Evolutionary conservation across 108 stramenopile species (phyloP).

Genomic region (Pelagomonas calceolata): DNA sequence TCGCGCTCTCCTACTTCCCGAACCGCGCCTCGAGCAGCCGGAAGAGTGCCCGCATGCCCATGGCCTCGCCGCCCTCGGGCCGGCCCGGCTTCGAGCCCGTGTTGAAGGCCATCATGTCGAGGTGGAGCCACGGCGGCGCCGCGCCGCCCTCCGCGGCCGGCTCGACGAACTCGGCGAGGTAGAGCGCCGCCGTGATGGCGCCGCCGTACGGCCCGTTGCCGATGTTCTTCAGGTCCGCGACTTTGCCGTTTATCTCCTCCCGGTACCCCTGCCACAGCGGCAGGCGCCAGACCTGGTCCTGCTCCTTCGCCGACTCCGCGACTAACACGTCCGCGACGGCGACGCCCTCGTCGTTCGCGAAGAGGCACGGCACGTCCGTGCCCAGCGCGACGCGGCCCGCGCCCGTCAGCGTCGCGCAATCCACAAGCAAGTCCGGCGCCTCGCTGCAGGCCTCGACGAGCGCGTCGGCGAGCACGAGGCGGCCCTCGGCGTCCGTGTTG

Average conservation of each 20-base stretch:
- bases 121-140: slow-evolving; percentile 21
- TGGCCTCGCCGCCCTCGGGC: slow-evolving; percentile 30
- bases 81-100: slow-evolving; percentile 13
- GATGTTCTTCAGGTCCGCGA: slow-evolving; percentile 32
- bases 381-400: slow-evolving; percentile 55
- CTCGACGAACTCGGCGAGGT: slow-evolving; percentile 36
- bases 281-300: slow-evolving; percentile 34
- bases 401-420: slow-evolving; percentile 60
- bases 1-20: too few species aligned
- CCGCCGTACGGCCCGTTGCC: slow-evolving; percentile 27
- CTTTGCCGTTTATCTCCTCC: slow-evolving; percentile 23
- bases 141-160: not conserved
- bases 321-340: not conserved
- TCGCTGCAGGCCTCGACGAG: slow-evolving; percentile 26
- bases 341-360: slow-evolving; percentile 11
- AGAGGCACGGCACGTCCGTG: slow-evolving; percentile 39
- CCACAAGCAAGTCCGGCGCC: slow-evolving; percentile 34
- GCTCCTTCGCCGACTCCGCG: not conserved
- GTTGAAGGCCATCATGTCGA: slow-evolving; percentile 31
- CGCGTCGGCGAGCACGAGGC: slow-evolving; percentile 48
- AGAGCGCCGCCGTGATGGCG: slow-evolving; percentile 46
- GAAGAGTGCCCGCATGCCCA: slow-evolving; percentile 31
- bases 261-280: slow-evolving; percentile 31
- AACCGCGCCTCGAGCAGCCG: slow-evolving; percentile 10
- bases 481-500: slow-evolving; percentile 56